Base-by-base conservation (phyloP, 495 filamentous ascomycete genomes). In the Penicillium cinerascens region DNA sequence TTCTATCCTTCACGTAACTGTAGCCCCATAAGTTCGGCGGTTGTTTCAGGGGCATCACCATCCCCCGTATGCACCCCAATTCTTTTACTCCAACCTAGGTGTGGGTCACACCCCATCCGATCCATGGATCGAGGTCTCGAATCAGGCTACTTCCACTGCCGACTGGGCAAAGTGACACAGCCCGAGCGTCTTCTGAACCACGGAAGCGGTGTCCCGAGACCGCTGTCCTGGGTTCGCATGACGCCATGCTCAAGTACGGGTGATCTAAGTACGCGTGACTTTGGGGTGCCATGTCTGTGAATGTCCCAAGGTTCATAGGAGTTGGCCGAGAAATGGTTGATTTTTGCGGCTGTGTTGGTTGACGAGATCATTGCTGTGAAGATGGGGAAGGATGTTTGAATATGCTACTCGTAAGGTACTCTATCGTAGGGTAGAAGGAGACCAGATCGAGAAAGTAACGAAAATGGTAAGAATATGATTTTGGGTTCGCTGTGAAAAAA, bases 161-260 rank as follows among this genome's bases (percentile, higher is more conserved):
- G 20, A 7, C 43, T 18, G 47, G 17, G 3, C 16, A 45, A 36
- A 47, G 44, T 63, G 63, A 60, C 59, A 60, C 41, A 44, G 36
- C 44, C 45, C 41, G 47, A 21, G 43, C 20, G 39, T 16, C 18
- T 16, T 3, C 42, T 35, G 21, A 42, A 49, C 63, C 63, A 23
- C 60, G 57, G 63, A 54, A 22, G 20, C 38, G 49, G 51, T 33
- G 38, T 39, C 49, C 63, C 54, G 42, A 52, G 40, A 20, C 63
- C 60, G 17, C 4, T 45, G 60, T 47, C 1, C 43, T 59, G 63
- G 60, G 54, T 44, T 47, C 15, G 9, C 27, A 56, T 66, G 63
- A 66, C 60, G 63, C 47, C 50, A 61, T 60, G 35, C 15, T 40
- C n/a, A n/a, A n/a, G n/a, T n/a, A n/a, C n/a, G 9, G 26, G 26